These are phyloP conservation scores for Stephania cephalantha DNA, from an alignment of 164 flowering plant genomes.

Conservation along the genomic window DNA sequence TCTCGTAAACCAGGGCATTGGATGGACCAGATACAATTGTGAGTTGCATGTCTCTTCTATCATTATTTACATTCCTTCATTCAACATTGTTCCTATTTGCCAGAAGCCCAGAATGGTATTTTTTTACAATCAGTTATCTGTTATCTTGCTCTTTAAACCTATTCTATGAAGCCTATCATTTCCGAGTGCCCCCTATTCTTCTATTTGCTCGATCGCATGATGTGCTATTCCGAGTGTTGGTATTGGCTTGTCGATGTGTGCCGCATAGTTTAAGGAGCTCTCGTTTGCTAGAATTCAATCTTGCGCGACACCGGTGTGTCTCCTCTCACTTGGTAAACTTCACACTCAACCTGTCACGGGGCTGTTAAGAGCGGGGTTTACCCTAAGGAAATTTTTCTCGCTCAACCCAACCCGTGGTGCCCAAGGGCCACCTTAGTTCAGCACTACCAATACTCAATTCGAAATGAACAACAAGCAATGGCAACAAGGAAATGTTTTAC, in stretches of 20 bases:
- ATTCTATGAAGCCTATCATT: background rate
- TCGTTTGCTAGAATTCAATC: no score
- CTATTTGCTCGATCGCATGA: background rate
- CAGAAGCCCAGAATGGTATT: background rate
- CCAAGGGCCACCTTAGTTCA: no score
- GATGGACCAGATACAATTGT: conserved; percentile 73
- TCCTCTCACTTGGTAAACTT: no score
- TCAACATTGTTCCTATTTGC: background rate
- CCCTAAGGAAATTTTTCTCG: no score
- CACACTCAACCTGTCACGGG: no score
- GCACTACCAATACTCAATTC: no score
- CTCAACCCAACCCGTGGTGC: no score
- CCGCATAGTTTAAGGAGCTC: background rate
- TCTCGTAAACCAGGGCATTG: conserved; percentile 58
- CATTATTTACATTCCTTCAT: background rate
- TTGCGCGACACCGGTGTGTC: no score
- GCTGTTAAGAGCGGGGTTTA: no score
- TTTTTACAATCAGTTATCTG: background rate
- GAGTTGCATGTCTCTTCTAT: conserved; percentile 20
- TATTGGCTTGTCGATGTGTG: no score
- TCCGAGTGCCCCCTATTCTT: background rate
- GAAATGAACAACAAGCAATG: no score
- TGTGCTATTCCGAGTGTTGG: background rate
- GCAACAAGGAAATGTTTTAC: no score
- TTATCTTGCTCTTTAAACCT: background rate